Percentiles rank a stretch among this genome's conserved stretches.
These are phyloP conservation scores for Hirschfeldia incana DNA, from an alignment of 345 rosid species.

Conservation along the genomic window DNA sequence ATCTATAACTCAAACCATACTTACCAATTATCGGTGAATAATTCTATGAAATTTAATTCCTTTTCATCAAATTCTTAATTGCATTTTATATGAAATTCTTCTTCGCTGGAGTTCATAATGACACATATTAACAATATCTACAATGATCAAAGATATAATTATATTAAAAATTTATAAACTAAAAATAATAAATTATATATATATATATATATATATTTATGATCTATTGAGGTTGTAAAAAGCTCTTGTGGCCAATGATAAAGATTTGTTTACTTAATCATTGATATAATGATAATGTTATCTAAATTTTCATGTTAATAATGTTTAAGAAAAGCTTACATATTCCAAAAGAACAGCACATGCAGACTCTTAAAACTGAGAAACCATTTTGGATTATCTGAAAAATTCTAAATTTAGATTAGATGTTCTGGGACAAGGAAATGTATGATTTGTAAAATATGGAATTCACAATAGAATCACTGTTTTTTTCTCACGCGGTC, in stretches of 20 bases:
- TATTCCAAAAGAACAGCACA: neutral
- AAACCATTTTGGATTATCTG: neutral
- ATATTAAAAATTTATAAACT: no score
- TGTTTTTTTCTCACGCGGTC: neutral
- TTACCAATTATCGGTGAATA: no score
- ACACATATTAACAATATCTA: no score
- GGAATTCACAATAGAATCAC: neutral
- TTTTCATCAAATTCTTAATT: no score
- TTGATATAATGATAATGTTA: neutral
- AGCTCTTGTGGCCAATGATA: neutral
- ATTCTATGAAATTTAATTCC: no score
- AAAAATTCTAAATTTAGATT: neutral
- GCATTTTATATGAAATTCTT: no score
- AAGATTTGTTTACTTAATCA: neutral
- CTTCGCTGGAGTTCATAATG: no score
- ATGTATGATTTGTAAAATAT: neutral
- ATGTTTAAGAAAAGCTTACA: neutral
- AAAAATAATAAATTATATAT: no score
- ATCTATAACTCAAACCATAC: no score
- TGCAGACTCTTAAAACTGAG: neutral
- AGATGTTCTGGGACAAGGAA: neutral
- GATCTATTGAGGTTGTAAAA: neutral
- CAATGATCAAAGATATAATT: no score
- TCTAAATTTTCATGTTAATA: neutral
- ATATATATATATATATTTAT: no score